Base-by-base conservation (phyloP, 768 basidiomycete genomes). In the Phaeotremella skinneri region DNA sequence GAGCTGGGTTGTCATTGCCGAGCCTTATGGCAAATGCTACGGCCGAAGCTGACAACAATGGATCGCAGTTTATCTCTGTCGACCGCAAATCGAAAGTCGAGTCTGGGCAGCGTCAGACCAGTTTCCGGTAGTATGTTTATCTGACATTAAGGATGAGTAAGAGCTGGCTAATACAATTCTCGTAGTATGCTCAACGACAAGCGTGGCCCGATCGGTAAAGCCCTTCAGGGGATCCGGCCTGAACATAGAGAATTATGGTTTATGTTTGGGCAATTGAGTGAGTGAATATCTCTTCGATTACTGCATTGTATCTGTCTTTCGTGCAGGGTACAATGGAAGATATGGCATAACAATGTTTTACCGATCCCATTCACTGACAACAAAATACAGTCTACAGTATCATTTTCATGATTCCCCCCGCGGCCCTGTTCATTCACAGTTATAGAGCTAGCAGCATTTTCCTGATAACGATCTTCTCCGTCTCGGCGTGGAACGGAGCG, bases 401-500 rank as follows among this genome's bases (percentile, higher is more conserved):
- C 32, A 78, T 93, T 31, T 94, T 91, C 2, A 90, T 91, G 78
- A 76, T 92, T 4, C 90, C 91, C 0, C 87, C 90, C 11, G 84
- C 93, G 3, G 89, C 85, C 69, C 53, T 93, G 27, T 81, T 96
- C 42, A 94, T 94, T 70, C 83, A 89, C 68, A 89, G 86, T 67
- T 79, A 88, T 2, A 79, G 82, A 56, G 89, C 87, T 84, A 91
- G 89, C 66, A 84, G 83, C 17, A 76, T 82, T 1, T 96, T 91
- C 79, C 78, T 97, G 23, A 78, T 93, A 37, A 64, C 83, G 63
- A 87, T 97, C 43, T 90, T 97, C 69, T 80, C 83, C 16, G 89
- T 91, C 45, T 88, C 88, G 59, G 91, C 88, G 0, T 98, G 92
- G 92, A 98, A 97, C 72, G 93, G 93, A 9, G 91, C 73, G 14